Evolutionary conservation across 192 early-diverging fungal species (phyloP), one percentile per base, ranked within the genome.

Genomic region (Phlyctochytrium planicorne): DNA sequence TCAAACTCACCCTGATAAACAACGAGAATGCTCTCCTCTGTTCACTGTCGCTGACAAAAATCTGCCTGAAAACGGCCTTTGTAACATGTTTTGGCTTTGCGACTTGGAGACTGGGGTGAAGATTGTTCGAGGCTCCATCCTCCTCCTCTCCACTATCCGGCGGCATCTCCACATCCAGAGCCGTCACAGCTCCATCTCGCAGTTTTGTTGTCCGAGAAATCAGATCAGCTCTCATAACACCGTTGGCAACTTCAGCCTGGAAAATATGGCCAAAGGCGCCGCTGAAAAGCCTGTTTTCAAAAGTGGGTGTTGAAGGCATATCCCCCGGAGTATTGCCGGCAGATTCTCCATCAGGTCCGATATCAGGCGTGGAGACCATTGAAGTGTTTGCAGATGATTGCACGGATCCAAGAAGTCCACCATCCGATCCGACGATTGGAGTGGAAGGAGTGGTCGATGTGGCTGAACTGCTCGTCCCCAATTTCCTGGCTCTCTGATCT

Each of bases 21-120:
- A 72, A 20, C 20, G 71, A 65, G 17, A 72, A 27, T 2, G 27
- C 30, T 34, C 66, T 72, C 35, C 71, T 91, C 65, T 90, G 88
- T 67, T 94, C 93, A 1, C 87, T 88, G 66, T 91, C 91, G 75
- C 90, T 91, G 65, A 94, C 91, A 71, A 85, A 92, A 60, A 94
- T 75, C 62, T 93, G 90, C 75, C 90, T 91, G 50, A 88, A 89
- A 2, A 93, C 89, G 68, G 67, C 62, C 33, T 85, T 63, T 83
- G 83, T 32, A 84, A 73, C 27, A 20, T 63, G 36, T 24, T 57
- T 69, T 60, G 34, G 72, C 10, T 53, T 47, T 20, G 40, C 40
- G 10, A 47, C 40, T 20, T 47, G 10, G 10, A 47, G 6, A 6
- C 10, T 20, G 20, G 40, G 10, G 10, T 6, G 40, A 6, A 47